Evolutionary conservation across 2,329 filamentous ascomycete species (phyloP).

Genomic region (Trichoderma semiorbis): DNA sequence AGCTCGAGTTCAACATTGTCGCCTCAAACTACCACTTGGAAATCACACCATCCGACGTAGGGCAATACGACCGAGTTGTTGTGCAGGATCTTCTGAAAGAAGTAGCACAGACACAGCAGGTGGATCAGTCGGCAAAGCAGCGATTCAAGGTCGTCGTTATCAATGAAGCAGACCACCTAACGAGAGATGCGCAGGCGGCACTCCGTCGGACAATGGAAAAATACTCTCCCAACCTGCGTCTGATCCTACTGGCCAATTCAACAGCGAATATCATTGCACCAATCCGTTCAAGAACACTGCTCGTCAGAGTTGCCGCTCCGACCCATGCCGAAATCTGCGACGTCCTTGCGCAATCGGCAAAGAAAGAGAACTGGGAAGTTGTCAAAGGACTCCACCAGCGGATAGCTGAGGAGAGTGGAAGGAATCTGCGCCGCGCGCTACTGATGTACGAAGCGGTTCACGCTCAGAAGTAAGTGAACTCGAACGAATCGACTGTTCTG

Average conservation of each 20-base stretch:
- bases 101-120: slow-evolving; percentile 97
- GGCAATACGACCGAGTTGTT: slow-evolving; percentile 93
- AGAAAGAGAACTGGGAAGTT: slow-evolving; percentile 80
- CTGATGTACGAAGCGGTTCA: slow-evolving; percentile 97
- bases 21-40: slow-evolving; percentile 96
- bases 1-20: slow-evolving; percentile 99
- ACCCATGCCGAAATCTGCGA: slow-evolving; percentile 78
- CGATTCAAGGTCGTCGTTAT: slow-evolving; percentile 98
- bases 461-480: slow-evolving; percentile 77
- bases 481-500: not conserved
- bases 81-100: slow-evolving; percentile 95
- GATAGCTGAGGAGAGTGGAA: slow-evolving; percentile 85
- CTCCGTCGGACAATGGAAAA: slow-evolving; percentile 98
- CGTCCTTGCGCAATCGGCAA: slow-evolving; percentile 67
- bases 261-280: slow-evolving; percentile 99
- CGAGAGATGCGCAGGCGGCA: slow-evolving; percentile 90
- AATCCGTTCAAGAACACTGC: slow-evolving; percentile 84
- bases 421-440: slow-evolving; percentile 84
- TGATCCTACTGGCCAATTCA: slow-evolving; percentile 91
- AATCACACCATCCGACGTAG: slow-evolving; percentile 95
- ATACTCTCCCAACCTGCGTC: slow-evolving; percentile 88
- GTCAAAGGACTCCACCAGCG: slow-evolving; percentile 72
- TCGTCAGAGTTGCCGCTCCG: slow-evolving; percentile 88
- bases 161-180: slow-evolving; percentile 95
- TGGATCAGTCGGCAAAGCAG: slow-evolving; percentile 87